Base-by-base conservation (phyloP, 2,329 filamentous ascomycete genomes). In the Clonostachys chloroleuca region DNA sequence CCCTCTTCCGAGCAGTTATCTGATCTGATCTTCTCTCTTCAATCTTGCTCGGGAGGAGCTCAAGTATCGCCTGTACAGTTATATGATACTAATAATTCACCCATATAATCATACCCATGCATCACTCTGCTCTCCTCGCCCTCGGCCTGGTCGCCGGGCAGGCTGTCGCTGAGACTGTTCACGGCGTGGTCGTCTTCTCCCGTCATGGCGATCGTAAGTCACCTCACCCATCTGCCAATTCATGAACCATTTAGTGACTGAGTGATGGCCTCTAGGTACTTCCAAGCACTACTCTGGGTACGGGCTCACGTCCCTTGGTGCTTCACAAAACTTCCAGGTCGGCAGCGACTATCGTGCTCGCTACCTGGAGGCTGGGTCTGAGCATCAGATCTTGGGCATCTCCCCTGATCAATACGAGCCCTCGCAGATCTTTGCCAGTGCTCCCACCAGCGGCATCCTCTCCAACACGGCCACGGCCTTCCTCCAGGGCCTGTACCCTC, bases 151-250 rank as follows among this genome's bases (percentile, higher is more conserved):
- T 57, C 40, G 47, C 51, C 34, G 48, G 47, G 47, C 44, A 46
- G 36, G 57, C 54, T n/a, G 48, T 43, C n/a, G 60, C 62, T 6
- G 63, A 65, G 52, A 63, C 61, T 0, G 54, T 65, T 12, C 62
- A 62, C 34, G 62, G 63, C 20, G 61, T 57, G 3, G 59, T 64
- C 8, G 57, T 66, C 24, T 66, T 64, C 47, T 57, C 52, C 37
- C 62, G 63, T 18, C 63, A 66, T 42, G 63, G 63, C 13, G 63
- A 66, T 46, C 57, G 63, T 65, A 52, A 36, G 60, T 55, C n/a
- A 14, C 18, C 17, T 14, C n/a, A 14, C 30, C 42, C 18, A n/a
- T 37, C 34, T 20, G 6, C 30, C 24, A 24, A 24, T 37, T 18
- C 18, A n/a, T 34, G 2, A 5, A 6, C 34, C 9, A 39, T 14